Evolutionary conservation across 2,329 filamentous ascomycete species (phyloP).

Genomic region (Trichoderma breve): DNA sequence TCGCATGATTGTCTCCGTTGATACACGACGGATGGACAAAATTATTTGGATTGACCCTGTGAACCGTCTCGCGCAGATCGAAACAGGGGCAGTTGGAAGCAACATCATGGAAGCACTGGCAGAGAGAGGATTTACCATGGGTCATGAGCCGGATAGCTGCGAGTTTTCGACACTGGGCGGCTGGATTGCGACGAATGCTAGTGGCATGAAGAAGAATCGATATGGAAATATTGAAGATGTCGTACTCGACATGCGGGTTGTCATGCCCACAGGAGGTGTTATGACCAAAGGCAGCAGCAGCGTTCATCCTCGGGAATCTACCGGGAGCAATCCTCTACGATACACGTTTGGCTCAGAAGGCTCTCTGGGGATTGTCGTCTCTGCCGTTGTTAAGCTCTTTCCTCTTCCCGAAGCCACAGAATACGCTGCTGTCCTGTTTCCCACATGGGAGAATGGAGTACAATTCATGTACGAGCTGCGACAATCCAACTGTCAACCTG

Average conservation of each 20-base stretch:
- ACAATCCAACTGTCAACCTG: not conserved
- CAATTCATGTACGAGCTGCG: conserved; percentile 7
- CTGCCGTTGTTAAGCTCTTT: not conserved
- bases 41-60: conserved; percentile 3
- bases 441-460: not conserved
- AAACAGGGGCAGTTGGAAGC: conserved; percentile 9
- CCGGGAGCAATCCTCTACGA: not conserved
- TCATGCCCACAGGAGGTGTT: not conserved
- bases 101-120: not conserved
- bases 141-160: conserved; percentile 9
- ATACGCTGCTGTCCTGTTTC: not conserved
- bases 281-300: not conserved
- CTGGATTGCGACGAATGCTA: conserved; percentile 12
- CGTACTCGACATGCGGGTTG: not conserved
- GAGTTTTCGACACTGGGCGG: conserved; percentile 12
- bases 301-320: not conserved
- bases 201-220: conserved; percentile 12
- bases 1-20: not conserved
- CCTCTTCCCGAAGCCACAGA: not conserved
- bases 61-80: not conserved
- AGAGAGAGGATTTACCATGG: conserved; percentile 4
- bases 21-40: not conserved
- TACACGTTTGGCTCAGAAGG: conserved; percentile 11
- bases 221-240: conserved; percentile 15
- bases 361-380: not conserved